These are phyloP conservation scores for Botryotinia convoluta DNA, from an alignment of 2,329 filamentous ascomycete species.

Conservation along the genomic window DNA sequence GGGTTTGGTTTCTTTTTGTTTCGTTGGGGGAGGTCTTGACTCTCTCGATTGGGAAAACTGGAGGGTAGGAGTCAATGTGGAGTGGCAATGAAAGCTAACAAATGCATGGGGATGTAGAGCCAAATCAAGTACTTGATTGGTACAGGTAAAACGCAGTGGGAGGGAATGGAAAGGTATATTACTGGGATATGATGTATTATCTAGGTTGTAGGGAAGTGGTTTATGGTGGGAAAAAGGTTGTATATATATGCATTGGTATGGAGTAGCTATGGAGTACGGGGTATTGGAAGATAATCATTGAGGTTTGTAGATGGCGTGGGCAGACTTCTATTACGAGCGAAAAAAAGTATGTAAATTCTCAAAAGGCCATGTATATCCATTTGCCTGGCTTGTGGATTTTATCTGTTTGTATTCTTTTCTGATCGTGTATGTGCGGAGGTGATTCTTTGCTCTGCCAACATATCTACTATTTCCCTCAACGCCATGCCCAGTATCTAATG, in stretches of 20 bases:
- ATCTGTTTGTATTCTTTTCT: background rate
- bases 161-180: slow-evolving; percentile 59
- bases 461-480: background rate
- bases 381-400: background rate
- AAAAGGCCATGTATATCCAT: background rate
- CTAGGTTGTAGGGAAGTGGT: background rate
- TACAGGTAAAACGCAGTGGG: slow-evolving; percentile 64
- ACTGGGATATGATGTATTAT: slow-evolving; percentile 43
- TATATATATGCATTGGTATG: slow-evolving; percentile 5
- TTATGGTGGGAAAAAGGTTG: background rate
- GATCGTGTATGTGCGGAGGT: background rate
- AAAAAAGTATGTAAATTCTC: background rate
- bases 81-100: background rate
- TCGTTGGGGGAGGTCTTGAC: background rate
- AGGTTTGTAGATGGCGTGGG: background rate
- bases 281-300: background rate
- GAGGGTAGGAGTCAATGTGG: background rate
- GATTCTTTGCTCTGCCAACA: slow-evolving; percentile 1
- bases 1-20: slow-evolving; percentile 33
- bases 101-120: slow-evolving; percentile 41
- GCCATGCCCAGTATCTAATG: slow-evolving; percentile 2
- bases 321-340: too few relatives aligned
- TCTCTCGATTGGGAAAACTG: background rate
- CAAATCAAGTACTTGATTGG: slow-evolving; percentile 63
- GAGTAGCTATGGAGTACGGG: slow-evolving; percentile 5